phyloP scores from a whole-genome alignment of 73 alveolate species.

The Urostyla sp. region DNA sequence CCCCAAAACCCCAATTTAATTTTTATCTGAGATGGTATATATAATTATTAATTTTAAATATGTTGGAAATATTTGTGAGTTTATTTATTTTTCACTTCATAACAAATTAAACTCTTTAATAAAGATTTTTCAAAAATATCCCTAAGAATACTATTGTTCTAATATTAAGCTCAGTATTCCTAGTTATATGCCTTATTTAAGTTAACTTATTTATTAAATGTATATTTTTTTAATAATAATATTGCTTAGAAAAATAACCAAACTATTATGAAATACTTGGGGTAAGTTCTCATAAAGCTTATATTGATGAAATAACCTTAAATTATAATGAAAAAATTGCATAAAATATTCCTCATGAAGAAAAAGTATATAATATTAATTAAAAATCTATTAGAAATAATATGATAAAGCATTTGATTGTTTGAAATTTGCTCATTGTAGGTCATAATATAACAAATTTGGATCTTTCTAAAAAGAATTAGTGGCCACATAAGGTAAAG shows the following conservation, averaged over 20 bases:
- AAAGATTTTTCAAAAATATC: no score
- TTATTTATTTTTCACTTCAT: no score
- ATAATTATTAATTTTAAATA: no score
- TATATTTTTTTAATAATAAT: background rate
- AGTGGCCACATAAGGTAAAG: constrained; percentile 32
- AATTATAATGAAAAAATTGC: background rate
- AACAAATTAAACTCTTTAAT: no score
- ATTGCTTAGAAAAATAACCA: constrained; percentile 14
- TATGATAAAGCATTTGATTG: constrained; percentile 58
- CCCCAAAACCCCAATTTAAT: no score
- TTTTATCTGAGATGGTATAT: no score
- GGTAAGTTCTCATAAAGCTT: background rate
- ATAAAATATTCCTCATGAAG: constrained; percentile 32
- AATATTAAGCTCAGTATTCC: no score
- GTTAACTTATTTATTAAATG: no score
- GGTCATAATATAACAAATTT: constrained; percentile 28
- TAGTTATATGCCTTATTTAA: no score
- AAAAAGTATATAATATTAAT: constrained; percentile 5
- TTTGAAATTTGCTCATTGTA: constrained; percentile 29
- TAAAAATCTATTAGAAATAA: no score
- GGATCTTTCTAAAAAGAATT: constrained; percentile 17
- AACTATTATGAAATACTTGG: constrained; percentile 38
- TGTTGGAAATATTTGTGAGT: no score
- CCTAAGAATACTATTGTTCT: no score
- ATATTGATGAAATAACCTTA: background rate